Evolutionary conservation across 2,329 filamentous ascomycete genomes (phyloP).

Genomic region (Helotiales sp.): DNA sequence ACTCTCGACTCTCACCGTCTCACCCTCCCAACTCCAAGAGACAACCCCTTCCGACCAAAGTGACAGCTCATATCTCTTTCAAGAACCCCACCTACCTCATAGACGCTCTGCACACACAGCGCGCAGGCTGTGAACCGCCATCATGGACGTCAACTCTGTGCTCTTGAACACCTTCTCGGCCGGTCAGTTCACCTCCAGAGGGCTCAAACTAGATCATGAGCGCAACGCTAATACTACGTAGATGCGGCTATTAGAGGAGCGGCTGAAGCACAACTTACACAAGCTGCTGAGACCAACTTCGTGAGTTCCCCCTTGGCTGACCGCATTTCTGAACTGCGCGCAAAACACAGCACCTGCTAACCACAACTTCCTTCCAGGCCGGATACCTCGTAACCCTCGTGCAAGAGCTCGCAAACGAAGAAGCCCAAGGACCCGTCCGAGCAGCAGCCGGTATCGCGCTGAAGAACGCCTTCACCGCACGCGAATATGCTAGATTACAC

Average conservation of each 20-base stretch:
- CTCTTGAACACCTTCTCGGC: conserved; percentile 95
- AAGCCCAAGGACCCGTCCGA: conserved; percentile 81
- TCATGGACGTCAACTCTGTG: conserved; percentile 97
- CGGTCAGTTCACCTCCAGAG: conserved; percentile 62
- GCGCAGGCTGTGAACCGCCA: conserved; percentile 47
- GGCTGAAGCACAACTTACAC: conserved; percentile 91
- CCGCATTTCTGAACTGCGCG: conserved; percentile 36
- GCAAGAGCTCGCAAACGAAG: conserved; percentile 91
- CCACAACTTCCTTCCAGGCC: conserved; percentile 61
- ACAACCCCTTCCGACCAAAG: conserved; percentile 18
- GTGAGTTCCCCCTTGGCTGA: conserved; percentile 60
- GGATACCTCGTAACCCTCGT: conserved; percentile 92
- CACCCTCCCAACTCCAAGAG: conserved; percentile 17
- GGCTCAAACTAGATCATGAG: not conserved
- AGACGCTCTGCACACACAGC: conserved; percentile 31
- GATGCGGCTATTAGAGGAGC: conserved; percentile 88
- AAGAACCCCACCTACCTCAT: conserved; percentile 17
- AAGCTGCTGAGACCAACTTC: conserved; percentile 94
- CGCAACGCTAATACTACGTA: conserved; percentile 51
- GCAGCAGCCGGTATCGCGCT: conserved; percentile 93
- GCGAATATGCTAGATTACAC: conserved; percentile 85
- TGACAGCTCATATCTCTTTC: conserved; percentile 18
- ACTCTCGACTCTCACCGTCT: conserved; percentile 27
- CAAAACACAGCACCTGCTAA: conserved; percentile 32
- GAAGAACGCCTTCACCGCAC: conserved; percentile 97